Evolutionary conservation across 2,329 filamentous ascomycete genomes (phyloP).

Genomic region (Epichloe gansuensis): DNA sequence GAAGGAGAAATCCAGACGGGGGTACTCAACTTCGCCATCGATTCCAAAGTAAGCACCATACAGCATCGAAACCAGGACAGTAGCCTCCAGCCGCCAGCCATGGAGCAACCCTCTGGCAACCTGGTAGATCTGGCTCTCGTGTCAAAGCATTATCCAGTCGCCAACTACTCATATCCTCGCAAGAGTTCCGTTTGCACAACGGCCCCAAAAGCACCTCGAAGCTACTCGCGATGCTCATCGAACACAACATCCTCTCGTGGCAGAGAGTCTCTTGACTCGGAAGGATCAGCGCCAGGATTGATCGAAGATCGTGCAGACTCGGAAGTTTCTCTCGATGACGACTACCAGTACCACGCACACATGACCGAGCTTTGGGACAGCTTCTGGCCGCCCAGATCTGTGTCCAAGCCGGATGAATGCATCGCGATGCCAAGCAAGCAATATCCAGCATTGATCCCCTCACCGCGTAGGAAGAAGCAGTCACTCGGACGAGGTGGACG

Average conservation of each 20-base stretch:
- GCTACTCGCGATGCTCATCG: constrained; percentile 2
- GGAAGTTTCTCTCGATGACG: constrained; percentile 38
- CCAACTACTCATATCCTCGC: constrained; percentile 30
- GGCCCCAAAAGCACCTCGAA: neutral
- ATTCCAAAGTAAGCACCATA: neutral
- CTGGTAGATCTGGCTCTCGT: constrained; percentile 27
- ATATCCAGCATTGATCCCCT: constrained; percentile 20
- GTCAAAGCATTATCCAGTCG: constrained; percentile 26
- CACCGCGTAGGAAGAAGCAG: constrained; percentile 12
- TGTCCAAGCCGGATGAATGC: constrained; percentile 3
- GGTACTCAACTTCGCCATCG: too few species aligned
- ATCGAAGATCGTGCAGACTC: constrained; percentile 40
- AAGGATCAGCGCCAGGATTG: constrained; percentile 34
- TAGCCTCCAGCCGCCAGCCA: constrained; percentile 10
- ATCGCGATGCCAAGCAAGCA: constrained; percentile 15
- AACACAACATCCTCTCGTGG: neutral
- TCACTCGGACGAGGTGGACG: constrained; percentile 5
- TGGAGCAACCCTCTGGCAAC: constrained; percentile 23
- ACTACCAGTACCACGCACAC: constrained; percentile 34
- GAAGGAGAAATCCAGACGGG: too few species aligned
- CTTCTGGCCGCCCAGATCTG: constrained; percentile 27
- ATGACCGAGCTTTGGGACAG: constrained; percentile 37
- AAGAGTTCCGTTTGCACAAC: constrained; percentile 11
- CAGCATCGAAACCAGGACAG: neutral
- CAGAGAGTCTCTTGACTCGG: constrained; percentile 26